These are phyloP conservation scores for Pichia kudriavzevii DNA, from an alignment of 1,139 yeast genomes.

Conservation along the genomic window DNA sequence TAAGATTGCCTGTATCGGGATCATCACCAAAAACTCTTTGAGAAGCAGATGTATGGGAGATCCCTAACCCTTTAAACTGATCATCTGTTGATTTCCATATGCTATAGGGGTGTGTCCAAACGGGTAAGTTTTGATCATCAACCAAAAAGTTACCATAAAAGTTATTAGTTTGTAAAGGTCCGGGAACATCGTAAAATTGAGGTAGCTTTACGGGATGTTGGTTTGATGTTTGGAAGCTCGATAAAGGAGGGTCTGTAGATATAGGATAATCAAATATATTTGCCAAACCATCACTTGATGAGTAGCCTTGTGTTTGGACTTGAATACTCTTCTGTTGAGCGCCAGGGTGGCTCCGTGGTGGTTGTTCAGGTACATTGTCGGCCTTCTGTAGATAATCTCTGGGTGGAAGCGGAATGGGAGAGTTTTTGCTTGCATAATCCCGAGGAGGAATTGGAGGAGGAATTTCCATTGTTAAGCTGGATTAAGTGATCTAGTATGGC, in stretches of 20 bases:
- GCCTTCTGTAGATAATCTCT: constrained; percentile 18
- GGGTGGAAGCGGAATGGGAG: no score
- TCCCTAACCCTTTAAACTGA: constrained; percentile 48
- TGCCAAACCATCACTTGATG: constrained; percentile 1
- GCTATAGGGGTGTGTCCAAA: constrained; percentile 81
- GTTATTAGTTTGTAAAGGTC: constrained; percentile 71
- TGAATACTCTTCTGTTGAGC: neutral
- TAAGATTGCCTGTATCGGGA: constrained; percentile 26
- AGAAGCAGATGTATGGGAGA: constrained; percentile 53
- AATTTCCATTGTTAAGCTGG: neutral
- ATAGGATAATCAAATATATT: constrained; percentile 30
- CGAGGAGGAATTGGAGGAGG: constrained; percentile 21
- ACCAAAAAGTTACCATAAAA: constrained; percentile 74
- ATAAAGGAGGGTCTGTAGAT: constrained; percentile 37
- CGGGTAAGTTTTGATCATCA: constrained; percentile 53
- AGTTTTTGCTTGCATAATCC: no score
- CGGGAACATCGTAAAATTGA: constrained; percentile 27
- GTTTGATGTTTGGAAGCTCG: constrained; percentile 34
- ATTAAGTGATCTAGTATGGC: no score
- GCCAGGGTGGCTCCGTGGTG: neutral
- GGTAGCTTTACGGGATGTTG: constrained; percentile 43
- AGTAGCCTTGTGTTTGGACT: neutral
- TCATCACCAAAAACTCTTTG: constrained; percentile 64
- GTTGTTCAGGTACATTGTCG: neutral
- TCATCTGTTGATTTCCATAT: constrained; percentile 49